Base-by-base conservation (phyloP, 257 asterid genomes). In the Solanum rostratum region DNA sequence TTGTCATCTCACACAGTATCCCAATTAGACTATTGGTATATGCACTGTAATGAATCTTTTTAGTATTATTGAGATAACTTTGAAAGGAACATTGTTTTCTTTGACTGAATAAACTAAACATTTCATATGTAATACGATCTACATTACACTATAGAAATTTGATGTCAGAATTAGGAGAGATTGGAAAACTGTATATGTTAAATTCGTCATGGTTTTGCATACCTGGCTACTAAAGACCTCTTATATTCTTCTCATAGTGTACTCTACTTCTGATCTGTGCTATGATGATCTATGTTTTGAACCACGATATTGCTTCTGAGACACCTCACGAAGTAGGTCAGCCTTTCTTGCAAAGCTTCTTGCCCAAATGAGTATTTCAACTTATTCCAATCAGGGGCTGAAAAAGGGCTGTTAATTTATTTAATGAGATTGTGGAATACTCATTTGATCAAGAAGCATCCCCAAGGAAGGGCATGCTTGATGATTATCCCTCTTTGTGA, bases 401-500 rank as follows among this genome's bases (percentile, higher is more conserved):
- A 45, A 13, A 53, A 70, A 73, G 19, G 30, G 30, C 53, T 50
- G 15, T 41, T 62, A 74, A 22, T 66, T 63, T 79, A 33, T 84
- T 74, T 8, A 22, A 49, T 52, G 74, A 55, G 39, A 84, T 57
- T 18, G 86, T 86, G 87, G 87, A 89, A 85, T 89, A 89, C 84
- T 88, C 88, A 88, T 86, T 84, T 81, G 82, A 86, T 83, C 87
- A 86, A 86, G 80, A 88, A 83, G 85, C 79, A 22, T 86, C 69
- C 39, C 87, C 74, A 60, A 80, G 87, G 84, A 88, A 86, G 86
- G 85, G 37, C 68, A n/a, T 37, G 59, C 84, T 73, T 43, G 80
- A 15, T 73, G 18, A 55, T 43, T 49, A 22, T 57, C 45, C 33
- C 49, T 81, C 33, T 43, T 10, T 27, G 22, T 59, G n/a, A n/a